Conservation (phyloP, 768 basidiomycete species). For the Russula olivacea region DNA sequence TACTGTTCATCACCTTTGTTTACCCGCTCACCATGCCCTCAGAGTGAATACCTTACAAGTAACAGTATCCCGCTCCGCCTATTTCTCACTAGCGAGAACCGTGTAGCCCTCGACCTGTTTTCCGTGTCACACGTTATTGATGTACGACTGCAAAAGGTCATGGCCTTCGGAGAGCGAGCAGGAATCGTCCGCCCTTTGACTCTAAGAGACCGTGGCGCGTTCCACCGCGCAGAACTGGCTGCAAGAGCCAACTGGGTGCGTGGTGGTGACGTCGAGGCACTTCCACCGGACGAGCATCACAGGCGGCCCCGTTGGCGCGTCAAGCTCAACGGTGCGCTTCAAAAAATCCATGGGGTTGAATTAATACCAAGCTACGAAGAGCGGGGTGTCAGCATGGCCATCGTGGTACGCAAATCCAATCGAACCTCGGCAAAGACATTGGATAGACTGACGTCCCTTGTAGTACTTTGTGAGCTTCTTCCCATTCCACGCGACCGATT, state of each 20-base stretch:
- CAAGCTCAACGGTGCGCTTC: slow-evolving; percentile 9
- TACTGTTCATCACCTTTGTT: not conserved
- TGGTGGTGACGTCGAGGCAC: not conserved
- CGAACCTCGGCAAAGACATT: not conserved
- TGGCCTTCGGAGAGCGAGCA: slow-evolving; percentile 17
- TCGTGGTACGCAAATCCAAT: slow-evolving; percentile 11
- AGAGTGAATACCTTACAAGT: slow-evolving; percentile 8
- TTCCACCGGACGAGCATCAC: not conserved
- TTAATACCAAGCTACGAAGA: slow-evolving; percentile 9
- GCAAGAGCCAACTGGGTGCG: slow-evolving; percentile 14
- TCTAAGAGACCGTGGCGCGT: not conserved
- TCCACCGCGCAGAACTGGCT: slow-evolving; percentile 2
- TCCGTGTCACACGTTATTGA: slow-evolving; percentile 8
- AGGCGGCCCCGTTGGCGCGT: slow-evolving; percentile 8
- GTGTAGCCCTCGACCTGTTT: slow-evolving; percentile 8
- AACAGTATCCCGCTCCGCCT: slow-evolving; percentile 14
- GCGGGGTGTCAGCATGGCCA: not conserved
- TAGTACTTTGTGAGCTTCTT: slow-evolving; percentile 13
- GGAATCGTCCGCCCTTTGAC: not conserved
- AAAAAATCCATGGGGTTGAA: not conserved
- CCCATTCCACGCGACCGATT: not conserved
- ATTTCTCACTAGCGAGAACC: slow-evolving; percentile 7
- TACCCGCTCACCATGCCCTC: not conserved
- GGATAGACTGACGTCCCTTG: not conserved
- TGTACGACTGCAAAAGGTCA: slow-evolving; percentile 14